Base-by-base conservation (phyloP, 352 stramenopile species). In the Globisporangium iwayamae region DNA sequence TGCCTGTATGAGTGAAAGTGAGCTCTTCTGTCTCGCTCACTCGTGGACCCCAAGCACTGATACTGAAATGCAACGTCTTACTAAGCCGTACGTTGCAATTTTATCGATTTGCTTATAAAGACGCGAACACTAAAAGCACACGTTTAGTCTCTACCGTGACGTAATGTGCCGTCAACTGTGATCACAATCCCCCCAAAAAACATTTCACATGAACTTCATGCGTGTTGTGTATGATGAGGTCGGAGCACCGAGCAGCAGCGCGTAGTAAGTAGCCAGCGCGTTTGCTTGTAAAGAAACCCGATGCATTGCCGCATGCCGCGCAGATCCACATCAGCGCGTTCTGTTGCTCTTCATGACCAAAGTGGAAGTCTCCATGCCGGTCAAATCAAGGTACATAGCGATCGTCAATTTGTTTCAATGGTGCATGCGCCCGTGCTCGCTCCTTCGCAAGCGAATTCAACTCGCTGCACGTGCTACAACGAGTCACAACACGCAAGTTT, bases 81-180 rank as follows among this genome's bases (percentile, higher is more conserved):
- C 64, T 38, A 18, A 39, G 50, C 70, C 69, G 66, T 89, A 71
- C 78, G 77, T 62, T 87, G 76, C 72, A 87, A 71, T 91, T 87
- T 87, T 89, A 91, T 91, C 82, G 71, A 84, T 81, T 79, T 89
- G 82, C 82, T 83, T 53, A 91, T 82, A 91, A 48, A 43, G 72
- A 91, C 76, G 82, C 82, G 82, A 91, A 70, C 79, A 87, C 80
- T 91, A 79, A 91, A 91, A 91, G 82, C 82, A 91, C 82, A 91
- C 82, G 82, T 89, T 91, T 85, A 67, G 76, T 86, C 77, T 61
- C 36, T 51, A 75, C 71, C 51, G 69, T 91, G 80, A 82, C 84
- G 71, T 68, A 91, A 89, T 89, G 82, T 91, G 82, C 82, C 82
- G 82, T 91, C 82, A 91, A 91, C 71, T 85, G 82, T 89, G 76